Percentiles rank a stretch among this genome's conserved stretches.
phyloP scores from a whole-genome alignment of 1,284 basidiomycete genomes.

The Stygiomarasmius scandens region DNA sequence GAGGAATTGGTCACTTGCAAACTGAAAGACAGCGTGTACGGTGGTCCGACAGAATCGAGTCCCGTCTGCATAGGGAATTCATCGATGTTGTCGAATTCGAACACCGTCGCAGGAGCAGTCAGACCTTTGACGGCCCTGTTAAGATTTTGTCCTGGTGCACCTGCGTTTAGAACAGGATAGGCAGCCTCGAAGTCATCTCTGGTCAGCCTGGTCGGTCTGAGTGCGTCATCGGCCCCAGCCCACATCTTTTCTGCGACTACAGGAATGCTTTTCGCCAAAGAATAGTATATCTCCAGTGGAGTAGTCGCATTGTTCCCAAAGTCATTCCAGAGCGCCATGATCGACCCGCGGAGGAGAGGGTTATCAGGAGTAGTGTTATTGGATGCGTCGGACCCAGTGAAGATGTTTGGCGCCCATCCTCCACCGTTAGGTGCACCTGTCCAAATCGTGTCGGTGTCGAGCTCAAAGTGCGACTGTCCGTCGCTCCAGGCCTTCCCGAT shows the following conservation, averaged over 20 bases:
- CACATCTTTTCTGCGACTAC: conserved; percentile 39
- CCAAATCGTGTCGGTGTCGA: conserved; percentile 33
- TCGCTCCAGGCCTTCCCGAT: conserved; percentile 36
- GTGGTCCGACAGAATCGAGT: conserved; percentile 44
- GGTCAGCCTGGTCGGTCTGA: conserved; percentile 29
- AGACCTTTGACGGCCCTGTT: conserved; percentile 30
- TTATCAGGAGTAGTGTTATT: conserved; percentile 33
- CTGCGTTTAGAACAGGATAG: conserved; percentile 32
- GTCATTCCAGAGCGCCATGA: conserved; percentile 43
- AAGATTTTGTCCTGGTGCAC: conserved; percentile 39
- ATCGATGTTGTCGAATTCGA: conserved; percentile 19
- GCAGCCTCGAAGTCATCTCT: conserved; percentile 30
- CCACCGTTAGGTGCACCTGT: conserved; percentile 29
- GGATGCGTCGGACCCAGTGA: conserved; percentile 25
- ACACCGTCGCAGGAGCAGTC: conserved; percentile 25
- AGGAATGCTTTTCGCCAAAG: conserved; percentile 35
- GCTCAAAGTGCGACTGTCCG: conserved; percentile 32
- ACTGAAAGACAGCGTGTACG: conserved; percentile 44
- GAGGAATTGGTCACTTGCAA: conserved; percentile 24
- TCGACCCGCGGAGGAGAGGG: conserved; percentile 32
- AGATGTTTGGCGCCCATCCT: conserved; percentile 41
- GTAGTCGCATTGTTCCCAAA: conserved; percentile 43
- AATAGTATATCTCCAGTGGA: conserved; percentile 39
- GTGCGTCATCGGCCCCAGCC: conserved; percentile 32
- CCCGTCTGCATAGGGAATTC: conserved; percentile 28